Conservation (phyloP, 441 rosid genomes). For the Eugenia klotzschiana region DNA sequence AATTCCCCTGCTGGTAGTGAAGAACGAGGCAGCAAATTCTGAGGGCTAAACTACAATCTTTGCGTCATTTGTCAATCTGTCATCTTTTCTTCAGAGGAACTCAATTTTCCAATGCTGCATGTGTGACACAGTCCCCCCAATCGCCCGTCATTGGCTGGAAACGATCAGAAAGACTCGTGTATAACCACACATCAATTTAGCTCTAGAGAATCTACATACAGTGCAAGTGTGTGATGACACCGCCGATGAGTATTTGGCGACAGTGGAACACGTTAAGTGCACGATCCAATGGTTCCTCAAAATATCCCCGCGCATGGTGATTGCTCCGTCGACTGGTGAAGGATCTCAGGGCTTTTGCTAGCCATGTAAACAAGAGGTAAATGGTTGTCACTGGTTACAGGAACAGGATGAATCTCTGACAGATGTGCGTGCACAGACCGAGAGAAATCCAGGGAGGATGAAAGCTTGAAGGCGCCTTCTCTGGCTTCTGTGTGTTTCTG, state of each 20-base stretch:
- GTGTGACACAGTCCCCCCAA: not conserved
- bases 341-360: not conserved
- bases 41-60: not conserved
- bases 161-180: not conserved
- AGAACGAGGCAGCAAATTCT: not conserved
- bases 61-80: not conserved
- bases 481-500: not conserved
- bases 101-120: not conserved
- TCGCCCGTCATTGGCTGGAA: not conserved
- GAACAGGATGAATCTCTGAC: not conserved
- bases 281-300: not conserved
- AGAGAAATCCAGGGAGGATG: not conserved
- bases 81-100: not conserved
- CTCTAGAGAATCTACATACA: not conserved
- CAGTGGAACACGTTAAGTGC: not conserved
- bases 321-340: not conserved
- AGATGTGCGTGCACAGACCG: not conserved
- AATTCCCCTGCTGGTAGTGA: not conserved
- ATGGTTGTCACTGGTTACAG: not conserved
- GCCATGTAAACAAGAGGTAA: not conserved
- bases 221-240: not conserved
- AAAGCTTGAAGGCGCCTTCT: not conserved
- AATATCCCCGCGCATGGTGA: not conserved
- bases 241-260: not conserved
- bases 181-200: not conserved